These are phyloP conservation scores for Ceratobasidium sp. DNA, from an alignment of 1,284 basidiomycete genomes.

Conservation along the genomic window DNA sequence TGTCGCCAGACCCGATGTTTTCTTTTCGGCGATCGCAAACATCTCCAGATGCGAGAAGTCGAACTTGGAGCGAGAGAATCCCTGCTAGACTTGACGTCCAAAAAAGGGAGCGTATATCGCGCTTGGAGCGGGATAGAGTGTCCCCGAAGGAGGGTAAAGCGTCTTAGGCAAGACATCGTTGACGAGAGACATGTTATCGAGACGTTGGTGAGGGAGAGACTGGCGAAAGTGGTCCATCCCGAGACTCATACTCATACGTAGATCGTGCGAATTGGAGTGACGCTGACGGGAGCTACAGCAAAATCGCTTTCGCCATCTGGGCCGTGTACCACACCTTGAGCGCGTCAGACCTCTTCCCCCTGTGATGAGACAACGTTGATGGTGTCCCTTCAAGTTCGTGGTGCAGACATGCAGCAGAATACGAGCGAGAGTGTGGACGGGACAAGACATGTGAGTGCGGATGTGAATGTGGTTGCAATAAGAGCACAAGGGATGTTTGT, in stretches of 20 bases:
- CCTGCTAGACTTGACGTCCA: slow-evolving; percentile 60
- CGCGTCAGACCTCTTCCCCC: slow-evolving; percentile 46
- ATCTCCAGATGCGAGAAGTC: slow-evolving; percentile 86
- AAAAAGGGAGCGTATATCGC: slow-evolving; percentile 64
- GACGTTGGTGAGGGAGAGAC: slow-evolving; percentile 47
- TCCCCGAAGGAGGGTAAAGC: too few relatives aligned
- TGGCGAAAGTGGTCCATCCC: slow-evolving; percentile 17
- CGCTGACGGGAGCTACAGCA: slow-evolving; percentile 40
- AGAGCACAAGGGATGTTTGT: slow-evolving; percentile 51
- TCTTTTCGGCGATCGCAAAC: too few relatives aligned
- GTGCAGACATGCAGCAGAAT: slow-evolving; percentile 23
- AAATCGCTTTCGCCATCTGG: slow-evolving; percentile 46
- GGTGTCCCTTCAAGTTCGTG: slow-evolving; percentile 45
- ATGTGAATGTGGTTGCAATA: slow-evolving; percentile 19
- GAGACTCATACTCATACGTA: slow-evolving; percentile 35
- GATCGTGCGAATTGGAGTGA: slow-evolving; percentile 29
- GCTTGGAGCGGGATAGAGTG: slow-evolving; percentile 16
- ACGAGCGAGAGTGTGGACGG: slow-evolving; percentile 34
- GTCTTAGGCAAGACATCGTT: not conserved
- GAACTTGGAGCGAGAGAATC: slow-evolving; percentile 66
- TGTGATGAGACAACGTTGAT: too few relatives aligned
- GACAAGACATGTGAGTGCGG: not conserved
- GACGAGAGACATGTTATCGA: not conserved
- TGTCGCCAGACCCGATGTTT: slow-evolving; percentile 63
- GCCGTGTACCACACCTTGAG: slow-evolving; percentile 46